Conservation (phyloP, 345 rosid genomes). For the Eutrema yunnanense region DNA sequence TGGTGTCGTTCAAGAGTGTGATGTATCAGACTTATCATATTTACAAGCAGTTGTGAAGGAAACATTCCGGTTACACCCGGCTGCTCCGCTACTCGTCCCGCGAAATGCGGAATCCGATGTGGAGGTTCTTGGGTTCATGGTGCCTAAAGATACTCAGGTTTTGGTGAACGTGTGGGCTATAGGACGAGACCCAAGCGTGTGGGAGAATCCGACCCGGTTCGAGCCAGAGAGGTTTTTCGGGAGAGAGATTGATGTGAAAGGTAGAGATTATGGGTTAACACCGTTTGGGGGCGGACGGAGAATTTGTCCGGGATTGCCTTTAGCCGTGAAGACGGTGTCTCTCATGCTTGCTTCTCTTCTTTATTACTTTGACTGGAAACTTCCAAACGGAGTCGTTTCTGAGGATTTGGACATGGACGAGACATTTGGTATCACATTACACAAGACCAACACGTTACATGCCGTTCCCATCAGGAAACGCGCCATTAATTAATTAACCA, state of each 20-base stretch:
- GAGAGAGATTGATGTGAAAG: slow-evolving; percentile 17
- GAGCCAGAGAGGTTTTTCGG: slow-evolving; percentile 32
- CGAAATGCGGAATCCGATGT: slow-evolving; percentile 22
- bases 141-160: slow-evolving; percentile 34
- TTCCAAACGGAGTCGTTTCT: slow-evolving; percentile 20
- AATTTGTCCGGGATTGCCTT: slow-evolving; percentile 31
- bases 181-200: slow-evolving; percentile 30
- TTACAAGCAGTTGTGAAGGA: slow-evolving; percentile 39
- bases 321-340: slow-evolving; percentile 35
- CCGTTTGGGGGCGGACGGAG: slow-evolving; percentile 28
- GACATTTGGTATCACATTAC: slow-evolving; percentile 23
- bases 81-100: slow-evolving; percentile 35
- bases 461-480: slow-evolving; percentile 16
- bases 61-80: slow-evolving; percentile 38
- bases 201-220: slow-evolving; percentile 27
- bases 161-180: slow-evolving; percentile 35
- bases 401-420: slow-evolving; percentile 40
- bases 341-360: slow-evolving; percentile 39
- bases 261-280: slow-evolving; percentile 23
- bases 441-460: slow-evolving; percentile 22
- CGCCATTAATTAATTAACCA: neutral
- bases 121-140: slow-evolving; percentile 16
- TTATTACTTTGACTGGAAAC: slow-evolving; percentile 42
- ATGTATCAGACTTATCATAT: slow-evolving; percentile 26
- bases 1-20: slow-evolving; percentile 26